phyloP scores from a whole-genome alignment of 1,284 basidiomycete species.

The Ganoderma resinaceum region DNA sequence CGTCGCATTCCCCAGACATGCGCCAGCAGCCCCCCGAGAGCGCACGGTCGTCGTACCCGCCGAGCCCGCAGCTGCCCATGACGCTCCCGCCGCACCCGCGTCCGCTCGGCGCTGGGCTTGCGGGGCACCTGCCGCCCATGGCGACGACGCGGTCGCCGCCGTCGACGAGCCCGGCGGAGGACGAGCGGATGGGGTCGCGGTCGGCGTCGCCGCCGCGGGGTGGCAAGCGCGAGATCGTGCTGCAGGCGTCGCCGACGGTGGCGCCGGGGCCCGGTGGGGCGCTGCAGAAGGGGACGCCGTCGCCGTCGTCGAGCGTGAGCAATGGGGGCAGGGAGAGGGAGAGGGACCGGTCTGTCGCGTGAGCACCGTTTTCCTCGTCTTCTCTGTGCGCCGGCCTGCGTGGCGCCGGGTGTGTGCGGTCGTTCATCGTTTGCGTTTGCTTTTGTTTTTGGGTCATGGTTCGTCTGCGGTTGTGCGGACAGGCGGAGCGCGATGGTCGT shows the following conservation, averaged over 20 bases:
- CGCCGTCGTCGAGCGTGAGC: conserved; percentile 43
- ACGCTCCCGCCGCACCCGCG: conserved; percentile 74
- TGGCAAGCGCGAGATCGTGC: conserved; percentile 59
- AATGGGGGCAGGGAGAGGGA: conserved; percentile 14
- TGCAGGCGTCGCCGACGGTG: conserved; percentile 44
- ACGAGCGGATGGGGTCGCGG: conserved; percentile 43
- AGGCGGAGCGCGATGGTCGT: conserved; percentile 22
- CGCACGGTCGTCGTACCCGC: conserved; percentile 48
- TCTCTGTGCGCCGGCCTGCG: conserved; percentile 8
- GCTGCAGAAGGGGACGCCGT: conserved; percentile 41
- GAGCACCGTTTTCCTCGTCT: conserved; percentile 25
- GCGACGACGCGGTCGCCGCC: conserved; percentile 64
- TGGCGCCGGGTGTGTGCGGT: conserved; percentile 12
- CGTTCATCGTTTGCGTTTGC: conserved; percentile 21
- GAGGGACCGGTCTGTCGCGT: conserved; percentile 25
- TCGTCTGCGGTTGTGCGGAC: not conserved
- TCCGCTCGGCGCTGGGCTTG: conserved; percentile 63
- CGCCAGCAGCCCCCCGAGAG: conserved; percentile 48
- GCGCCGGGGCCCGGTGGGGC: conserved; percentile 16
- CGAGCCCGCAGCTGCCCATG: conserved; percentile 60
- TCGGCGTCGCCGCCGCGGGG: conserved; percentile 48
- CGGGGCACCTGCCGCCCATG: conserved; percentile 29
- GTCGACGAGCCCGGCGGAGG: conserved; percentile 56
- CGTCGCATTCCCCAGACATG: conserved; percentile 62
- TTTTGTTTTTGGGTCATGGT: conserved; percentile 5